phyloP scores from a whole-genome alignment of 2,329 filamentous ascomycete species.

The Fusarium lyarnte region DNA sequence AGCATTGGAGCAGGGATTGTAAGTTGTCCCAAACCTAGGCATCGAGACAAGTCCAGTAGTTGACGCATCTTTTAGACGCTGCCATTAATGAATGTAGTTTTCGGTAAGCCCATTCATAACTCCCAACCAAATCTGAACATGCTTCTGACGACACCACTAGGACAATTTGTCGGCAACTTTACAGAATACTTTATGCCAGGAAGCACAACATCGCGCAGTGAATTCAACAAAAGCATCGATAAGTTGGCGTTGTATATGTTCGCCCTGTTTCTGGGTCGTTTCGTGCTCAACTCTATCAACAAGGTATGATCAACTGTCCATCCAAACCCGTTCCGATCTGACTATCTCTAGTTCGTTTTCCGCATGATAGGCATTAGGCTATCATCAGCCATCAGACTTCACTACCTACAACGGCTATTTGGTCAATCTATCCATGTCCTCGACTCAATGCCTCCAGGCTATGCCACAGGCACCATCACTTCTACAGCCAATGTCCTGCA shows the following conservation, averaged over 20 bases:
- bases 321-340: not conserved
- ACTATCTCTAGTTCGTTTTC: conserved; percentile 57
- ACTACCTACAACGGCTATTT: conserved; percentile 72
- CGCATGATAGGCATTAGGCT: conserved; percentile 70
- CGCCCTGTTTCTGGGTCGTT: conserved; percentile 74
- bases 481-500: conserved; percentile 72
- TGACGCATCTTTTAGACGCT: conserved; percentile 50
- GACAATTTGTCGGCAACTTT: conserved; percentile 60
- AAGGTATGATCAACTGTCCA: conserved; percentile 50
- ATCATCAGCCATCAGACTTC: conserved; percentile 68
- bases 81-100: conserved; percentile 68
- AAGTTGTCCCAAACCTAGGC: not conserved
- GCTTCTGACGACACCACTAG: conserved; percentile 37
- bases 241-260: conserved; percentile 71
- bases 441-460: conserved; percentile 70
- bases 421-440: conserved; percentile 73
- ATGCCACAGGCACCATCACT: conserved; percentile 71
- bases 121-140: too few species aligned
- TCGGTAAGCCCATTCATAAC: conserved; percentile 51
- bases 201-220: conserved; percentile 44
- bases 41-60: not conserved
- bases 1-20: conserved; percentile 61
- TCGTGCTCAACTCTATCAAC: conserved; percentile 69
- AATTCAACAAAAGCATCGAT: conserved; percentile 56
- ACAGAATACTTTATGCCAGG: conserved; percentile 52